Base-by-base conservation (phyloP, 179 eudicot genomes). In the Spergularia azorica region DNA sequence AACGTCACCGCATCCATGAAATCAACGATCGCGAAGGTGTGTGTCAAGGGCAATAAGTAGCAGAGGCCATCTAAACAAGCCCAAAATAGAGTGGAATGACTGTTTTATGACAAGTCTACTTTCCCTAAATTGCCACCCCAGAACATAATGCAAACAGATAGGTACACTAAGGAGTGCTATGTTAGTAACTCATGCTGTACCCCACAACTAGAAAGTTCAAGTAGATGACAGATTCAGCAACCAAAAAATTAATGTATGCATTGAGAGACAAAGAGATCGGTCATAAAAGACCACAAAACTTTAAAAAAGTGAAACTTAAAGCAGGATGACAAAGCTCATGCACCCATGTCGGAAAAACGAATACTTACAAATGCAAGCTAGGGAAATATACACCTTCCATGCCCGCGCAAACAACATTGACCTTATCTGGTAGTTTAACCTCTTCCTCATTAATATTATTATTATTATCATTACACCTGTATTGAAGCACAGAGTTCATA, bases 311-410 rank as follows among this genome's bases (percentile, higher is more conserved):
- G 32, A 36, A 18, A 12, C 67, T 63, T 36, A 7, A 46, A 68
- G 13, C 39, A 66, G 18, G 58, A 4, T 6, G 13, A 26, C 4
- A 8, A n/a, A 6, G 36, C 20, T 11, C 17, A 81, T 38, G 62
- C 56, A 74, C 72, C 17, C 18, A 77, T 12, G 74, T 36, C 14
- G 72, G 55, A 20, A 26, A 56, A 64, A 71, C 67, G 17, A 38
- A 71, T 76, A 77, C 95, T 90, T 80, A 90, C 95, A 82, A 81
- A 82, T 90, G 92, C 68, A 90, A 88, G 82, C 92, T 87, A 26
- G 92, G 92, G 67, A 76, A 86, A 83, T 90, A 90, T 80, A 86
- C 63, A 61, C 90, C 92, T 82, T 89, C 89, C 83, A 89, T 84
- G 74, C 88, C 92, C 6, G 84, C 79, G 70, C 95, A 90, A 78